Evolutionary conservation across 2,329 filamentous ascomycete genomes (phyloP).

Genomic region (Fonsecaea multimorphosa): DNA sequence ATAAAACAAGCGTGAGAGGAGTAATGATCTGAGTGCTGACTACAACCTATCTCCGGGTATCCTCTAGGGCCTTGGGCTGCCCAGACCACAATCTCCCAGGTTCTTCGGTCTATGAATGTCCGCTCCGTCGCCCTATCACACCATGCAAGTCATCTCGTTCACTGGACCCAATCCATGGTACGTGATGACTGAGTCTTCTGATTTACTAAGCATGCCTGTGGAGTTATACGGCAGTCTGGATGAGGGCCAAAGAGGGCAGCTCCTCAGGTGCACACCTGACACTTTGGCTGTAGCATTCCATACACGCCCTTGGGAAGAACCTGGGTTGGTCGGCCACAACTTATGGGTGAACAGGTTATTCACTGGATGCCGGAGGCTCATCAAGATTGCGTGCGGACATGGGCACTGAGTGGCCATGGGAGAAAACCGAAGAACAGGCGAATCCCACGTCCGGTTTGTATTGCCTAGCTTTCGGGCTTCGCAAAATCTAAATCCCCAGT

Average conservation of each 20-base stretch:
- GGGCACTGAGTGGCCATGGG: not conserved
- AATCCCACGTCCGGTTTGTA: slow-evolving; percentile 12
- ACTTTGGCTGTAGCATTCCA: not conserved
- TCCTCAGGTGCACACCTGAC: too few relatives aligned
- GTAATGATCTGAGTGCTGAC: not conserved
- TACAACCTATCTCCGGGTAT: not conserved
- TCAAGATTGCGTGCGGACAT: not conserved
- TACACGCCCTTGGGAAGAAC: not conserved
- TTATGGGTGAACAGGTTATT: not conserved
- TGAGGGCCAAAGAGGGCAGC: too few relatives aligned
- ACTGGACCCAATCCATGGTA: not conserved
- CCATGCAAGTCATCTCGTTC: slow-evolving; percentile 1
- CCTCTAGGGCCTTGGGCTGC: too few relatives aligned
- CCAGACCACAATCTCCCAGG: too few relatives aligned
- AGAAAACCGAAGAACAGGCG: not conserved
- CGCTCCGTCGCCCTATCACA: not conserved
- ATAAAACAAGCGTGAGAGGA: too few relatives aligned
- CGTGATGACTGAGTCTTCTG: not conserved
- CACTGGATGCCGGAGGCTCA: not conserved
- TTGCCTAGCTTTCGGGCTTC: slow-evolving; percentile 22
- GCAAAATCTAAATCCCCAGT: not conserved
- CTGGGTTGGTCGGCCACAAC: not conserved
- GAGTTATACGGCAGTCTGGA: too few relatives aligned
- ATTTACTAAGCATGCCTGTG: not conserved
- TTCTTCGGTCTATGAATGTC: too few relatives aligned